Percentiles rank a stretch among this genome's conserved stretches.
Conservation (phyloP, 208 protist species). For the Trypanosoma congolense region DNA sequence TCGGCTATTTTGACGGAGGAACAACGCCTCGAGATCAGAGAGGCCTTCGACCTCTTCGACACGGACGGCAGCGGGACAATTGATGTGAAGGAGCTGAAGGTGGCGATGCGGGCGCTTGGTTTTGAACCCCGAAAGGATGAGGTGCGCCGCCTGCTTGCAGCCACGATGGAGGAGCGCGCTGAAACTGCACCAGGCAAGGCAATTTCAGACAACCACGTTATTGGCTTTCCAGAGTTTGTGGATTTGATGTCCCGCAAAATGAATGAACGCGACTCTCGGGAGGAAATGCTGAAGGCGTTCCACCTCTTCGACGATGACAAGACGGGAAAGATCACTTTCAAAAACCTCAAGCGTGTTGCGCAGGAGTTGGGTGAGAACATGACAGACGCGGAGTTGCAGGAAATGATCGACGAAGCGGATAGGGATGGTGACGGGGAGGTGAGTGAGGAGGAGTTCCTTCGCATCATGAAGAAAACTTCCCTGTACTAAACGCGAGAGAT, state of each 20-base stretch:
- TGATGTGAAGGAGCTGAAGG: constrained; percentile 90
- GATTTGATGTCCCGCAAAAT: constrained; percentile 89
- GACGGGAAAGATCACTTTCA: constrained; percentile 93
- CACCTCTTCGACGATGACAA: constrained; percentile 94
- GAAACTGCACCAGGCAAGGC: constrained; percentile 14
- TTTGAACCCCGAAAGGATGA: constrained; percentile 94
- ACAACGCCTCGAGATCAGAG: constrained; percentile 90
- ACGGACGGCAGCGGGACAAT: constrained; percentile 93
- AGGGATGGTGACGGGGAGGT: constrained; percentile 94
- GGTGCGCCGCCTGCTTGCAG: constrained; percentile 76
- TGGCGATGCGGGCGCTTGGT: constrained; percentile 92
- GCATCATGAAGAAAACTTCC: constrained; percentile 94
- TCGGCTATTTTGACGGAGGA: constrained; percentile 61
- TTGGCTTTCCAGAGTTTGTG: constrained; percentile 82
- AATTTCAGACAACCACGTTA: constrained; percentile 35
- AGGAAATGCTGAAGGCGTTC: constrained; percentile 96
- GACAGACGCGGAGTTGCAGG: constrained; percentile 95
- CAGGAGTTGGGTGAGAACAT: constrained; percentile 95
- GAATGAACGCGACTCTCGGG: constrained; percentile 82
- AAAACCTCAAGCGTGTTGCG: constrained; percentile 95
- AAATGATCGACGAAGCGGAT: constrained; percentile 98
- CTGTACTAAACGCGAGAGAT: too few relatives aligned
- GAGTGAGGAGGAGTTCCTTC: constrained; percentile 93
- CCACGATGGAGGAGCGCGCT: constrained; percentile 22
- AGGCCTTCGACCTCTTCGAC: constrained; percentile 97